A percentile compares a stretch with the other conserved stretches of the same genome.
Evolutionary conservation across 2,329 filamentous ascomycete genomes (phyloP).

Genomic region (Didymella keratinophila): DNA sequence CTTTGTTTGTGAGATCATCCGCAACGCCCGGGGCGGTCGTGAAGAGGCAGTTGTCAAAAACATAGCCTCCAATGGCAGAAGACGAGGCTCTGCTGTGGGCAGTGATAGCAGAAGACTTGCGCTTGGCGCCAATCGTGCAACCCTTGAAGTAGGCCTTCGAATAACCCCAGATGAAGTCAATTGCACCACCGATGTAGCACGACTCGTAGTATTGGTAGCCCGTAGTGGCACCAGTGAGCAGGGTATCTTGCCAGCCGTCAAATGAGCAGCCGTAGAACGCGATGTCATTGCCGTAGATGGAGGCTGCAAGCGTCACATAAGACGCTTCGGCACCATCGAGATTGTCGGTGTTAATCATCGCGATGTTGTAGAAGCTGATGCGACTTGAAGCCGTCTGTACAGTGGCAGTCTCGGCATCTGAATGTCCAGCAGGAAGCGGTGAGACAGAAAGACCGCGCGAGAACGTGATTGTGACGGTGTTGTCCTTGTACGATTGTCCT

Average conservation of each 20-base stretch:
- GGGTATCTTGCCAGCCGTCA: slow-evolving; percentile 64
- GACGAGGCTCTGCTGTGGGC: slow-evolving; percentile 33
- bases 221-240: slow-evolving; percentile 42
- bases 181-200: slow-evolving; percentile 64
- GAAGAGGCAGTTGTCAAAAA: slow-evolving; percentile 61
- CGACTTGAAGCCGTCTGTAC: slow-evolving; percentile 55
- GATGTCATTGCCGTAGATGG: slow-evolving; percentile 59
- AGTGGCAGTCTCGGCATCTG: slow-evolving; percentile 61
- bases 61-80: slow-evolving; percentile 54
- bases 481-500: slow-evolving; percentile 56
- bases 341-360: slow-evolving; percentile 51
- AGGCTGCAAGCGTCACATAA: slow-evolving; percentile 60
- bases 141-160: slow-evolving; percentile 60
- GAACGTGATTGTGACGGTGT: slow-evolving; percentile 63
- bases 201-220: slow-evolving; percentile 64
- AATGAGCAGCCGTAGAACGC: slow-evolving; percentile 65
- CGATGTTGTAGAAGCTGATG: slow-evolving; percentile 68
- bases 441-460: slow-evolving; percentile 52
- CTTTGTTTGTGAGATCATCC: slow-evolving; percentile 47
- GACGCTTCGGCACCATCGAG: slow-evolving; percentile 53
- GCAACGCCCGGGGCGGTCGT: slow-evolving; percentile 47
- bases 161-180: slow-evolving; percentile 66
- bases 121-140: slow-evolving; percentile 56
- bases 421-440: slow-evolving; percentile 39
- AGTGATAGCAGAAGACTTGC: slow-evolving; percentile 44